Evolutionary conservation across 257 asterid genomes (phyloP).

Genomic region (Nicotiana undulata): DNA sequence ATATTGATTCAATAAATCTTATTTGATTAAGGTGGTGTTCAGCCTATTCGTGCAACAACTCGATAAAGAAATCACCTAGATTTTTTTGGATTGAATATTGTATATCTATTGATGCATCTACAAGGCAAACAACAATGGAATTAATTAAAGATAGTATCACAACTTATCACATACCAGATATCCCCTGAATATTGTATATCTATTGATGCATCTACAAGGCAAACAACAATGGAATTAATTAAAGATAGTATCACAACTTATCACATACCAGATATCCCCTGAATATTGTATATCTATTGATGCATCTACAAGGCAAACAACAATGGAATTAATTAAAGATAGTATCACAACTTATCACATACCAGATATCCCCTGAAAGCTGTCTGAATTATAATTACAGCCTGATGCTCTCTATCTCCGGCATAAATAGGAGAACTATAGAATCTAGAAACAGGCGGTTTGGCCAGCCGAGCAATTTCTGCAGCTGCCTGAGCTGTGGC

Average conservation of each 20-base stretch:
- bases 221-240: neutral
- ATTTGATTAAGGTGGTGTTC: neutral
- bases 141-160: no score
- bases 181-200: no score
- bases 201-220: neutral
- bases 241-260: no score
- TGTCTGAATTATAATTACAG: conserved; percentile 29
- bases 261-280: no score
- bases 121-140: neutral
- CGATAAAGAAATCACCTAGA: neutral
- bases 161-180: no score
- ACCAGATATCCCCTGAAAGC: conserved; percentile 44
- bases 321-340: no score
- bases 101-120: neutral
- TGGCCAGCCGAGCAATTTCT: conserved; percentile 22
- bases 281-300: no score
- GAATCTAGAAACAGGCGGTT: conserved; percentile 1
- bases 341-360: neutral
- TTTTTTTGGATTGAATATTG: neutral
- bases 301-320: neutral
- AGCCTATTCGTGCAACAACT: neutral
- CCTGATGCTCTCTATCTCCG: conserved; percentile 3
- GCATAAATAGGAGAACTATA: conserved; percentile 1
- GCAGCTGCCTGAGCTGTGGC: conserved; percentile 26
- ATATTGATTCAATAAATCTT: neutral